These are phyloP conservation scores for Starmerella lactis-condensi DNA, from an alignment of 805 yeast species.

Conservation along the genomic window DNA sequence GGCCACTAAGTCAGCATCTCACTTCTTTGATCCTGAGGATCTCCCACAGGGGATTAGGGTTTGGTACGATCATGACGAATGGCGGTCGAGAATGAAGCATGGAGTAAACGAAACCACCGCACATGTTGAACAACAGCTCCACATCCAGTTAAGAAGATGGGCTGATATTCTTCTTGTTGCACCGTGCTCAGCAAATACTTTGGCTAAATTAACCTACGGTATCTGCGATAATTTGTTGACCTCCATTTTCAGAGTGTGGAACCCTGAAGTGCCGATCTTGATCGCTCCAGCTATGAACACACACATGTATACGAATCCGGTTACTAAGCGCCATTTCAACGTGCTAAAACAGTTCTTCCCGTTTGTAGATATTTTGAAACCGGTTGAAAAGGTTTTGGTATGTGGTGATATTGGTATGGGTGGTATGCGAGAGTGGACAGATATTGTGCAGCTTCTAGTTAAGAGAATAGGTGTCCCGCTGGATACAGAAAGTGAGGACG, in stretches of 20 bases:
- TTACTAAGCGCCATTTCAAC: constrained; percentile 66
- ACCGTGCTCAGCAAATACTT: constrained; percentile 83
- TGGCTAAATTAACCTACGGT: constrained; percentile 77
- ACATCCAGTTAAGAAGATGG: constrained; percentile 87
- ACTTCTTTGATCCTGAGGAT: constrained; percentile 21
- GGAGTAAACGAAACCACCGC: constrained; percentile 13
- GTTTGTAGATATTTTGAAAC: constrained; percentile 79
- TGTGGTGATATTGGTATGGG: constrained; percentile 98
- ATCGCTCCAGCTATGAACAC: constrained; percentile 95
- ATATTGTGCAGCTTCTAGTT: constrained; percentile 73
- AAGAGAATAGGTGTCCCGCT: constrained; percentile 19
- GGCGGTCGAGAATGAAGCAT: constrained; percentile 43
- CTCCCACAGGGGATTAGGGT: constrained; percentile 44
- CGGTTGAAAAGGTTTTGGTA: constrained; percentile 85
- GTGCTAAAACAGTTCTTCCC: constrained; percentile 68
- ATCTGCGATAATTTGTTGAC: constrained; percentile 82
- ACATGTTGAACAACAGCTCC: constrained; percentile 71
- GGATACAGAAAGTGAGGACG: constrained; percentile 18
- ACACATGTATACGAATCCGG: constrained; percentile 72
- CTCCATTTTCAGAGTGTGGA: constrained; percentile 86
- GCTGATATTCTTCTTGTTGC: constrained; percentile 85
- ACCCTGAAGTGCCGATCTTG: constrained; percentile 73
- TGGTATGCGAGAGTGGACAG: constrained; percentile 95
- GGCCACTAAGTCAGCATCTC: constrained; percentile 34
- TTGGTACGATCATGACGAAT: constrained; percentile 88